Base-by-base conservation (phyloP, 2,329 filamentous ascomycete genomes). In the Claviceps africana region DNA sequence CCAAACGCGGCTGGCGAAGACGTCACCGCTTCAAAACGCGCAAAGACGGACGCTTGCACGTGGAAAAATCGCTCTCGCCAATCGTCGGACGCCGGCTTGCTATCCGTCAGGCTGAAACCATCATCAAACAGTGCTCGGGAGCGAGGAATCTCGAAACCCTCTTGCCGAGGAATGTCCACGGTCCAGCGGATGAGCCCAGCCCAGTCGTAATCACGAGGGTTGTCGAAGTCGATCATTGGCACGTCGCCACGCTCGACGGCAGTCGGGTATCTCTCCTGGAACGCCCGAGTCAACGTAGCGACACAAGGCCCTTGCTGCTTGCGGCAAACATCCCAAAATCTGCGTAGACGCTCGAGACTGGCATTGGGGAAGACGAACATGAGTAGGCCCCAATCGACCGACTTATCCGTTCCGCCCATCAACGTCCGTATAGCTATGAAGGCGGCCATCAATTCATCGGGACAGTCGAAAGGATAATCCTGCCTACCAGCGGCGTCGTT, bases 161-260 rank as follows among this genome's bases (percentile, higher is more conserved):
- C 68, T 31, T 71, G 65, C 0, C 67, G 67, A 25, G 72, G 66
- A 4, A 78, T 76, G 22, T 73, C 70, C 56, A 79, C 69, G 1
- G 82, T 76, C 86, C 86, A 91, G 37, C 75, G 71, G 47, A 89
- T 75, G 6, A 90, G 65, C 4, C 64, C 65, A 10, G 71, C 67
- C 85, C 86, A 89, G 60, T 90, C 82, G 54, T 87, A 88, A 1
- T 75, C 73, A 40, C 76, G 64, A 0, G 81, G 72, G 46, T 84
- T 68, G 49, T 85, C 73, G 56, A 78, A 86, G 62, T 88, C 71
- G 21, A 90, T 71, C 2, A 71, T 64, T 1, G 80, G 75, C 1
- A 90, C 57, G 55, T 83, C 74, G 9, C 76, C 75, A 1, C 71
- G 72, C 56, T 82, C 77, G 57, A 88, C 88, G 0, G 85, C 85